These are phyloP conservation scores for Carex pumila DNA, from an alignment of 176 grass and related monocot genomes.

Conservation along the genomic window DNA sequence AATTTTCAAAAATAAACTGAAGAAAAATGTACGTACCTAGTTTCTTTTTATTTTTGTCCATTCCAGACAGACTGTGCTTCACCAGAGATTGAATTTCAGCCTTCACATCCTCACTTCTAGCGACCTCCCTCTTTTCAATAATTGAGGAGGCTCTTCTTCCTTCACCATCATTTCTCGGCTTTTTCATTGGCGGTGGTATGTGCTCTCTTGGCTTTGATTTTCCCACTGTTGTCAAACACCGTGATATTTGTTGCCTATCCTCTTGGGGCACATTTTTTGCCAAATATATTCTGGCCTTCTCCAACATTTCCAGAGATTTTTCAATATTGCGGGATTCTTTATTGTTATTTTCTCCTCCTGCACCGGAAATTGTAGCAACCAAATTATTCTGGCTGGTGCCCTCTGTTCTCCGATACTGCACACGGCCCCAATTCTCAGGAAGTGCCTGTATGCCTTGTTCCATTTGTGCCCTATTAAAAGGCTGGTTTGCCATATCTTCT, in stretches of 20 bases:
- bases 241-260: neutral
- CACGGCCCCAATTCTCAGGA: neutral
- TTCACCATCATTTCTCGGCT: neutral
- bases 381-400: neutral
- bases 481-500: neutral
- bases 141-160: neutral
- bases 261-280: conserved; percentile 20
- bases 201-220: neutral
- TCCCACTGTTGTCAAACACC: neutral
- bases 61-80: neutral
- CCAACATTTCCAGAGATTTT: conserved; percentile 73
- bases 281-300: conserved; percentile 36
- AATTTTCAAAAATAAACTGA: neutral
- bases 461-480: neutral
- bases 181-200: neutral
- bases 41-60: neutral
- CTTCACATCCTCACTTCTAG: neutral
- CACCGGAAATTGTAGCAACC: neutral
- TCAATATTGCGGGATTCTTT: neutral
- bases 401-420: neutral
- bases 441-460: neutral
- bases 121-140: neutral
- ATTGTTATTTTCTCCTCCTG: neutral
- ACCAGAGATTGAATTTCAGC: neutral
- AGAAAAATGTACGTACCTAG: neutral